These are phyloP conservation scores for Fusarium armeniacum DNA, from an alignment of 2,329 filamentous ascomycete genomes.

Conservation along the genomic window DNA sequence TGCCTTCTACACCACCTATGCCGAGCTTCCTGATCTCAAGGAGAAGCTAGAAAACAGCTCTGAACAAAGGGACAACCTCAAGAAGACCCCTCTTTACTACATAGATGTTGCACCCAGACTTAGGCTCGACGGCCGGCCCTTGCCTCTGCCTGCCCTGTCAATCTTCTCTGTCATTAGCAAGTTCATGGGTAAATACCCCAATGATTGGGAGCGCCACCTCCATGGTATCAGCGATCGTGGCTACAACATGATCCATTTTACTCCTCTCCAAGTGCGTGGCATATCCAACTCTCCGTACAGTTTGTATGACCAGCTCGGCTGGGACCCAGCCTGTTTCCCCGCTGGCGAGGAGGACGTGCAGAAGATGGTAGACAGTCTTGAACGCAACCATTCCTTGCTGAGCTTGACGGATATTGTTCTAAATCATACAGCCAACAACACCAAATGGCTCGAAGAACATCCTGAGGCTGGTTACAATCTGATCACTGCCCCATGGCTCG, in stretches of 20 bases:
- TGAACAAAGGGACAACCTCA: constrained; percentile 61
- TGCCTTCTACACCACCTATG: constrained; percentile 94
- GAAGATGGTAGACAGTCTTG: constrained; percentile 82
- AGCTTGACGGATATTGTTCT: constrained; percentile 96
- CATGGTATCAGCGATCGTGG: constrained; percentile 88
- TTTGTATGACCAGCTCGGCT: constrained; percentile 90
- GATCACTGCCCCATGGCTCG: constrained; percentile 84
- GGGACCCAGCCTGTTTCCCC: constrained; percentile 86
- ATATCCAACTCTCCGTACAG: constrained; percentile 97
- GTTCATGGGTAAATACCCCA: constrained; percentile 94
- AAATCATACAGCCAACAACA: constrained; percentile 98
- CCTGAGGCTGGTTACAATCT: constrained; percentile 97
- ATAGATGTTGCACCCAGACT: constrained; percentile 92
- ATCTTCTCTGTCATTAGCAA: constrained; percentile 97
- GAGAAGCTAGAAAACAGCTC: constrained; percentile 47
- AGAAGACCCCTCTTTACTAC: constrained; percentile 84
- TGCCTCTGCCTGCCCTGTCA: constrained; percentile 89
- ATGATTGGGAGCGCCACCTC: constrained; percentile 91
- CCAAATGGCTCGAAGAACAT: constrained; percentile 92
- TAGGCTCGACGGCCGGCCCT: constrained; percentile 76
- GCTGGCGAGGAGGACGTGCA: constrained; percentile 86
- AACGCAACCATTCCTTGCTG: constrained; percentile 85
- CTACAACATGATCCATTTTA: constrained; percentile 99
- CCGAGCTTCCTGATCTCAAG: constrained; percentile 79
- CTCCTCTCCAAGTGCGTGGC: constrained; percentile 89